Percentiles rank a stretch among this genome's conserved stretches.
These are phyloP conservation scores for Quercus lobata DNA, from an alignment of 331 rosid species.

Conservation along the genomic window DNA sequence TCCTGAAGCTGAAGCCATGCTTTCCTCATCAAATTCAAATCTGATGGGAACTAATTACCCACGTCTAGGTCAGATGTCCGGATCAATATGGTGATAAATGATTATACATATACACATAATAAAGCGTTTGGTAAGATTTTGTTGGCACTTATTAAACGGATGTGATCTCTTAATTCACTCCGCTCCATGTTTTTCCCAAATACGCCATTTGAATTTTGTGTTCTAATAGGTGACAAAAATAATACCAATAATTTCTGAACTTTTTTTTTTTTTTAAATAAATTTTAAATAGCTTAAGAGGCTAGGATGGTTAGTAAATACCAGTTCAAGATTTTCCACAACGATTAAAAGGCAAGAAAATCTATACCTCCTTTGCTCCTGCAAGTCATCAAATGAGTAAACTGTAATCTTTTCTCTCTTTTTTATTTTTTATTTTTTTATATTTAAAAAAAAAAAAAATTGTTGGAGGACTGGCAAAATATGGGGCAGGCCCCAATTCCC, in stretches of 20 bases:
- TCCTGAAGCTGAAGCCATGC: background rate
- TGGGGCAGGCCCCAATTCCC: too few species aligned
- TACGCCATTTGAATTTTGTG: background rate
- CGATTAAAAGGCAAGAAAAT: background rate
- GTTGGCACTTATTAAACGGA: background rate
- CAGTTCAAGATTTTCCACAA: background rate
- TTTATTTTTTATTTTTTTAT: too few species aligned
- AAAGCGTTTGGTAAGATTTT: background rate
- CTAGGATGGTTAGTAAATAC: background rate
- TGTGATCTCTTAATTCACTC: background rate
- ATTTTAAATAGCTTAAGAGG: background rate
- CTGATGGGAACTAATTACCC: slow-evolving; percentile 21
- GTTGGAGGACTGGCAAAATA: too few species aligned
- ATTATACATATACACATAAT: background rate
- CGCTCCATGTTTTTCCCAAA: background rate
- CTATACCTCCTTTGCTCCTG: background rate
- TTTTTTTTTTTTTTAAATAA: too few species aligned
- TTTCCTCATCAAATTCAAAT: background rate
- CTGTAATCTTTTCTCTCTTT: too few species aligned
- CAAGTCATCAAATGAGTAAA: background rate
- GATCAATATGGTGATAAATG: slow-evolving; percentile 5
- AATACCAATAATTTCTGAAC: too few species aligned
- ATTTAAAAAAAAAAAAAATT: too few species aligned
- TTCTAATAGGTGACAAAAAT: background rate
- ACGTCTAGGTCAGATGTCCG: slow-evolving; percentile 24